Base-by-base conservation (phyloP, 768 basidiomycete species). In the Saitozyma sp. region DNA sequence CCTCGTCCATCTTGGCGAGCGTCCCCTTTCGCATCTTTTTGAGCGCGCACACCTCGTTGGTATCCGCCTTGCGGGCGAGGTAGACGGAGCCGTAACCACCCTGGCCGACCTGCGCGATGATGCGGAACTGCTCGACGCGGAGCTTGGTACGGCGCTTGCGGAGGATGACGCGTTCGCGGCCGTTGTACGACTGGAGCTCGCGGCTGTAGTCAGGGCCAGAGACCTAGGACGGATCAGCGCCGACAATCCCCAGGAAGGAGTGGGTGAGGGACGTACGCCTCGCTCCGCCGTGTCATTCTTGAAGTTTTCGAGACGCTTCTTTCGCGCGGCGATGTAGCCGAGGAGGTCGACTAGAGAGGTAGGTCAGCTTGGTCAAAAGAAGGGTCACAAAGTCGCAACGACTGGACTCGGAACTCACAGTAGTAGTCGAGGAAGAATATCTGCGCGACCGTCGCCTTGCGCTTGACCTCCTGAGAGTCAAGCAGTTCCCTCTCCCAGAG, bases 51-150 rank as follows among this genome's bases (percentile, higher is more conserved):
- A 99, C 90, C 77, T 98, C 92, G 37, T 92, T 91, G 0, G 94
- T 90, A 71, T 99, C 96, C 69, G 88, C 89, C 78, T 97, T 96
- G 48, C 95, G 83, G 9, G 96, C 96, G 56, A 99, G 84, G 75
- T 90, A 99, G 29, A 99, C 96, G 67, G 97, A 95, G 6, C 96
- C 96, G 80, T 98, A 99, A 2, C 96, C 96, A 11, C 96, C 96
- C 81, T 99, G 96, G 1, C 96, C 96, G 53, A 99, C 92, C 80
- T 99, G 96, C 0, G 93, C 92, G 67, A 99, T 94, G 78, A 99
- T 95, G 74, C 96, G 91, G 80, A 99, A 99, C 74, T 95, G 91
- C 54, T 97, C 92, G 29, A 99, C 87, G 62, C 87, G 86, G 49
- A 98, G 84, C 77, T 96, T 99, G 10, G 94, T 88, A 43, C 96